These are phyloP conservation scores for Euphorbia celastroides DNA, from an alignment of 441 rosid species.

Conservation along the genomic window DNA sequence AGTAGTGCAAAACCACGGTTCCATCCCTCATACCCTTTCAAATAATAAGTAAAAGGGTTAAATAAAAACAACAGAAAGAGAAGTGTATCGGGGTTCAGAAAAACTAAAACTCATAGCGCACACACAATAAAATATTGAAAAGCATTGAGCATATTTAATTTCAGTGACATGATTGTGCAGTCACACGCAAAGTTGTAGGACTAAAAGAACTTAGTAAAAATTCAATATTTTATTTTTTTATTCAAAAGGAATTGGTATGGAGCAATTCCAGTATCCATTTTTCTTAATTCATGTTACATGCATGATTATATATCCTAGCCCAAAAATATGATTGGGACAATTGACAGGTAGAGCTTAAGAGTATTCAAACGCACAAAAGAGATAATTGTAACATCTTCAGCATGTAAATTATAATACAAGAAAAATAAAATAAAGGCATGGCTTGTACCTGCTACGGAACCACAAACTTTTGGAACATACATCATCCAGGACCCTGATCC, in stretches of 20 bases:
- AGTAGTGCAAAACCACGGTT: background rate
- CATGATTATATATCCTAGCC: background rate
- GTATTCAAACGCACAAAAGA: background rate
- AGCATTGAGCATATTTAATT: background rate
- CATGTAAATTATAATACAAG: background rate
- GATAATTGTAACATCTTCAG: background rate
- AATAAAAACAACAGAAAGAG: too few relatives aligned
- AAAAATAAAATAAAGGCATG: constrained; percentile 5
- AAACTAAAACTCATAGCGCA: background rate
- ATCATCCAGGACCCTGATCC: constrained; percentile 40
- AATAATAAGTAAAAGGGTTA: background rate
- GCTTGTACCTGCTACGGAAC: constrained; percentile 52
- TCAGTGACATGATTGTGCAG: background rate
- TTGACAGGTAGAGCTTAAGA: background rate
- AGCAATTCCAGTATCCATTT: background rate
- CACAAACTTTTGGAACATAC: constrained; percentile 45
- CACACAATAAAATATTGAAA: background rate
- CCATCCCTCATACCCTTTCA: background rate
- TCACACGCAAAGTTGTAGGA: background rate
- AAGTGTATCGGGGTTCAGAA: background rate
- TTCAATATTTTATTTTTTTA: too few relatives aligned
- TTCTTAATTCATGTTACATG: background rate
- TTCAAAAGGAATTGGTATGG: background rate
- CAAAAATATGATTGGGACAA: background rate
- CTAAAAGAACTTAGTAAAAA: too few relatives aligned